Evolutionary conservation across 176 grass and related monocot species (phyloP), one percentile per base, ranked within the genome.

Genomic region (Otatea glauca): DNA sequence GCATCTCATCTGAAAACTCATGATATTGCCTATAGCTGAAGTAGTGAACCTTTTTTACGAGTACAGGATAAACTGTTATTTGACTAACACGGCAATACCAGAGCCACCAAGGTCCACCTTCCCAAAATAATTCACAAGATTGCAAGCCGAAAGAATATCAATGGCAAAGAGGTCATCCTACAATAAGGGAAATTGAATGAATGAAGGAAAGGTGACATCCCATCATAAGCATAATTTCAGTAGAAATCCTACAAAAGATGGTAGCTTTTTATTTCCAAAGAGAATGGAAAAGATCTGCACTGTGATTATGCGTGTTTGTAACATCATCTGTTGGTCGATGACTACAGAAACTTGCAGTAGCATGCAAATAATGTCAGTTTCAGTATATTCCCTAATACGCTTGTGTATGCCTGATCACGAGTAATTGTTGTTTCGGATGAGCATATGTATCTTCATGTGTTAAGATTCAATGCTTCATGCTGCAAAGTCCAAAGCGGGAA

Each of bases 71-170:
- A 60, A 99, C 77, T 75, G 86, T 72, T 83, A 99, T 92, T 83
- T 96, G 86, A 53, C 96, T 90, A 87, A 98, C 88, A 24, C n/a
- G n/a, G n/a, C n/a, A n/a, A n/a, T n/a, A n/a, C 96, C 93, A 88
- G 96, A 98, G 42, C 88, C 88, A 50, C 89, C 96, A 53, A 99
- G 91, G 45, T 91, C 91, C 93, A 99, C 92, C 84, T 99, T 96
- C 54, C 96, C 96, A 70, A 99, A 99, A 88, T 99, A 99, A 82
- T 99, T 99, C 54, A 96, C 91, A 86, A 99, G 86, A 94, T 99
- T 99, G 84, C 93, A 96, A 78, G 93, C 89, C 8, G 93, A 99
- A 72, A 99, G 89, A 74, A 99, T 99, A 74, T 96, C 93, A 59
- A 99, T 99, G 49, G 96, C 93, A 49, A 93, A 99, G 65, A 94